Evolutionary conservation across 495 filamentous ascomycete species (phyloP), one percentile per base, ranked within the genome.

Genomic region (Umbilicaria muhlenbergii): DNA sequence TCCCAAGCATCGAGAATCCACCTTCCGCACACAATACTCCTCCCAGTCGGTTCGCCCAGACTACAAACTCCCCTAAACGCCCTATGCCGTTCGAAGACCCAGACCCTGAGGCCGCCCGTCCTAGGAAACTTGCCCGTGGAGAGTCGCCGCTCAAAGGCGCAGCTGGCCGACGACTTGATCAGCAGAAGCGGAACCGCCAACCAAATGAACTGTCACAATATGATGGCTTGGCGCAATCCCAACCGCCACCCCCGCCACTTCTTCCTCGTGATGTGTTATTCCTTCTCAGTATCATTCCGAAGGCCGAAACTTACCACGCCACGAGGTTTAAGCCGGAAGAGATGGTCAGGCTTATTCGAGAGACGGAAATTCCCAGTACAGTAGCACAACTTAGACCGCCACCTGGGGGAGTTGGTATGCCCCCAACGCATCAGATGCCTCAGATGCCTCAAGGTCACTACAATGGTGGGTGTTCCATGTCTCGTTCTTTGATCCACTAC

Each of bases 111-210:
- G 54, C 58, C 6, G 61, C 58, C 38, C 80, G 77, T 12, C 86
- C 87, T 3, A 79, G 87, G 36, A 96, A 96, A 56, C 63, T 89
- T 41, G 66, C 69, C 39, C 78, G 91, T 16, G 84, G 78, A 17
- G 87, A 82, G 38, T 94, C 85, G 13, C 89, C 92, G 0, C 67
- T 96, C 19, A 51, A 91, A 58, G 83, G 81, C 11, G 78, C 78
- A 1, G 85, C 88, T 15, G 81, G 82, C 33, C 77, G 87, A 33
- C 76, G 86, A 15, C 63, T 91, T 16, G 83, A 93, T 52, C 83
- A 87, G 56, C 80, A 85, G 46, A 65, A 54, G 36, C 47, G 38
- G 34, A 45, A 47, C 13, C 59, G 59, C 41, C 40, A 38, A 24
- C 51, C 42, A 58, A 24, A 64, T 14, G 43, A 43, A 4, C 39